Evolutionary conservation across 176 grass and related monocot genomes (phyloP).

Genomic region (Cymbopogon citratus): DNA sequence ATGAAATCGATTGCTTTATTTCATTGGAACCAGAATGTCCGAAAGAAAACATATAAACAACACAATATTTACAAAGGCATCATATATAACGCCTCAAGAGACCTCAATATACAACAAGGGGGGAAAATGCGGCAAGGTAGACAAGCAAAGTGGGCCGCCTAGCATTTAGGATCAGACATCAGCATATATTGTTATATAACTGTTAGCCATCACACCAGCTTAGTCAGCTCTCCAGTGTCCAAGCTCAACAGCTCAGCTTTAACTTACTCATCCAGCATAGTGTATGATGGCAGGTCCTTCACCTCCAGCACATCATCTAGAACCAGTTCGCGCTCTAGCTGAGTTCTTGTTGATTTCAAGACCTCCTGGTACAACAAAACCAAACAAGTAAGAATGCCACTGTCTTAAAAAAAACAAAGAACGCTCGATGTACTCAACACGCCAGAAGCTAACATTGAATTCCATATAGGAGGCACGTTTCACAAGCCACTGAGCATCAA

Average conservation of each 20-base stretch:
- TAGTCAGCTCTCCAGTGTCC: not conserved
- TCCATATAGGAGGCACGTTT: constrained; percentile 96
- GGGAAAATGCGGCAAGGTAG: not conserved
- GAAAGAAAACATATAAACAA: not conserved
- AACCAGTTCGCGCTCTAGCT: constrained; percentile 71
- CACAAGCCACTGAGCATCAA: constrained; percentile 90
- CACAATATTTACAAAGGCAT: not conserved
- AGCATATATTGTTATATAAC: not conserved
- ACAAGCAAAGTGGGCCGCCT: not conserved
- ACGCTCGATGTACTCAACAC: not conserved
- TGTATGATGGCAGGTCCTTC: constrained; percentile 80
- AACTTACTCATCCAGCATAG: constrained; percentile 57
- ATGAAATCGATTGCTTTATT: constrained; percentile 6
- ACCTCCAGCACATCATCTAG: constrained; percentile 61
- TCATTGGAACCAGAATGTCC: not conserved
- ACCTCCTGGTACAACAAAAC: constrained; percentile 58
- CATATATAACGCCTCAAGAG: not conserved
- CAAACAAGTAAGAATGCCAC: not conserved
- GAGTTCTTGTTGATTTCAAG: constrained; percentile 78
- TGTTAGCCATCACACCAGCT: not conserved
- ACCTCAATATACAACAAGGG: not conserved
- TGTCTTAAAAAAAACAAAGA: not conserved
- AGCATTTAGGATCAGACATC: not conserved
- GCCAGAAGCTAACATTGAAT: constrained; percentile 61
- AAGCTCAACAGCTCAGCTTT: not conserved